Base-by-base conservation (phyloP, 2,329 filamentous ascomycete species). In the Colletotrichum incanum region DNA sequence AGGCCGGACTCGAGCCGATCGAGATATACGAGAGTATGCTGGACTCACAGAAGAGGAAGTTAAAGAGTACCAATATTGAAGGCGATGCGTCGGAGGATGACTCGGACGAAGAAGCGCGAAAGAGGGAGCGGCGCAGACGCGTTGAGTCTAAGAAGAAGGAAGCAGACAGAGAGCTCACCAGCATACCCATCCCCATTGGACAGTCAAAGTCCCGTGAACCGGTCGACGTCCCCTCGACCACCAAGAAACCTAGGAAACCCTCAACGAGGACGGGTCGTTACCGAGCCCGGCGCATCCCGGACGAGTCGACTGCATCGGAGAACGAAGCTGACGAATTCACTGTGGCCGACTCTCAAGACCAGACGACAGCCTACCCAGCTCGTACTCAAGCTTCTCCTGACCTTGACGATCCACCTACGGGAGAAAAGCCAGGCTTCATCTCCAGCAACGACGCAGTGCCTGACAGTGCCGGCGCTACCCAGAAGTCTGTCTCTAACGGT, bases 1-100 rank as follows among this genome's bases (percentile, higher is more conserved):
- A 73, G 16, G 41, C 54, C 20, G 31, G 58, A 1, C 75, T 73
- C 0, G 78, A 78, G n/a, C 85, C 84, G 0, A 80, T 83, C 54
- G 78, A 78, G 5, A 79, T 82, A 26, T 88, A 87, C 67, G 85
- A 85, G 72, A 82, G 83, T 1, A 84, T 86, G 84, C 79, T 80
- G 54, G 80, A 83, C 60, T 87, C 86, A 0, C 86, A 87, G 60
- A 82, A 86, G 74, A 80, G 84, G 41, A 82, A 82, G 58, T 72
- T 73, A 0, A 75, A 71, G 23, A 76, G 77, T 3, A 79, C 77
- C 4, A 59, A 72, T 14, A 45, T 70, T 0, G 75, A 80, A n/a
- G 75, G 76, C 1, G 74, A 79, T 2, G 78, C 77, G 4, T 77
- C 76, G 0, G 80, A 80, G 1, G 80, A 81, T 16, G 82, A 84